A percentile compares a stretch with the other conserved stretches of the same genome.
Evolutionary conservation across 768 basidiomycete species (phyloP).

Genomic region (Naganishia vaughanmartiniae): DNA sequence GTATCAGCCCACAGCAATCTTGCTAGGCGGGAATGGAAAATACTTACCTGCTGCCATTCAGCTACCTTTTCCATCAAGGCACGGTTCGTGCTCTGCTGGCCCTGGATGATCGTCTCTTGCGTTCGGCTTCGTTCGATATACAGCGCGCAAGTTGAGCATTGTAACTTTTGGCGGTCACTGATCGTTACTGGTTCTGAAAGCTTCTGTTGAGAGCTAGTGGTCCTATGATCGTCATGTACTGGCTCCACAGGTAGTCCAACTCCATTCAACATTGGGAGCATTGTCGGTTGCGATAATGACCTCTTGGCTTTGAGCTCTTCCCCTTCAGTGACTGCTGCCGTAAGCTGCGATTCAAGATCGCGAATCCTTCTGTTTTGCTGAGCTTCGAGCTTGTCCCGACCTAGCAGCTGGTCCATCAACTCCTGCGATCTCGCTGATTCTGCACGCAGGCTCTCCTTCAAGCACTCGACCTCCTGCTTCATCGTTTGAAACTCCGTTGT

Average conservation of each 20-base stretch:
- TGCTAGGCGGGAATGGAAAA: background rate
- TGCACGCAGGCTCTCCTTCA: slow-evolving; percentile 13
- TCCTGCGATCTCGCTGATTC: slow-evolving; percentile 13
- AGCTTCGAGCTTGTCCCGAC: background rate
- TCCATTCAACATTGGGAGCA: background rate
- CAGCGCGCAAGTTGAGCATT: slow-evolving; percentile 10
- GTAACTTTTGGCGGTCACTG: background rate
- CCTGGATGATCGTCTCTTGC: slow-evolving; percentile 47
- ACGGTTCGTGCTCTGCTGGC: slow-evolving; percentile 43
- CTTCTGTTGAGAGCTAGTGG: slow-evolving; percentile 11
- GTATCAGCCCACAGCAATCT: background rate
- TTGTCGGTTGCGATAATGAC: background rate
- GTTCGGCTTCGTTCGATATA: slow-evolving; percentile 42
- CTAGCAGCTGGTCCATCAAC: slow-evolving; percentile 23
- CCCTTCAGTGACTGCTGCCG: slow-evolving; percentile 6
- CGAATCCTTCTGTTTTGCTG: slow-evolving; percentile 6
- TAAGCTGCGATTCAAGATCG: background rate
- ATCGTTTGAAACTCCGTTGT: background rate
- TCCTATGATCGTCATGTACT: slow-evolving; percentile 14
- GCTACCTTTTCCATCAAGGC: slow-evolving; percentile 47
- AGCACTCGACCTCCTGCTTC: slow-evolving; percentile 22
- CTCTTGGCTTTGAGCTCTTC: slow-evolving; percentile 2
- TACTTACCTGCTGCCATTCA: slow-evolving; percentile 45
- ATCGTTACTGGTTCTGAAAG: background rate
- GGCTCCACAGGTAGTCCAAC: background rate